phyloP scores from a whole-genome alignment of 1,139 yeast genomes.

The Zygosaccharomyces pseudobailii region DNA sequence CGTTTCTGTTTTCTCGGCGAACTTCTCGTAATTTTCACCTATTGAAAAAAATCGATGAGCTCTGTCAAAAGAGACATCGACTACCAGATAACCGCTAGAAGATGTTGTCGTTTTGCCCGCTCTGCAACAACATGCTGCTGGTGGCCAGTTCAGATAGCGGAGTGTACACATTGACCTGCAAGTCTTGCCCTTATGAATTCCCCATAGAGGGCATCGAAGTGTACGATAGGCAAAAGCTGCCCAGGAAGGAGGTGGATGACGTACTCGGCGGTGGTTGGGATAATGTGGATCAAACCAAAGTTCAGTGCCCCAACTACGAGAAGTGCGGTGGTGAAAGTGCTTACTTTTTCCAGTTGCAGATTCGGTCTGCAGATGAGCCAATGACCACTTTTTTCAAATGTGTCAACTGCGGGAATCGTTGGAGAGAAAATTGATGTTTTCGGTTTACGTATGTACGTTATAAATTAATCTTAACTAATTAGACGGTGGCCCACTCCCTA shows the following conservation, averaged over 20 bases:
- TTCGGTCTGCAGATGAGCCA: slow-evolving; percentile 72
- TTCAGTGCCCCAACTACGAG: slow-evolving; percentile 81
- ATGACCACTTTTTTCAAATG: slow-evolving; percentile 97
- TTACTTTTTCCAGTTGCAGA: slow-evolving; percentile 93
- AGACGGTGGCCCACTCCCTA: slow-evolving; percentile 59
- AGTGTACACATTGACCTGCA: slow-evolving; percentile 56
- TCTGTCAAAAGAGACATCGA: neutral
- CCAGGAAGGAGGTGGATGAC: slow-evolving; percentile 90
- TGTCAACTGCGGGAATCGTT: slow-evolving; percentile 86
- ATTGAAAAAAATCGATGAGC: neutral
- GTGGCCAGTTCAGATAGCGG: slow-evolving; percentile 41
- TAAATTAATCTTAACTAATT: neutral
- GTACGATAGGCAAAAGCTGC: slow-evolving; percentile 76
- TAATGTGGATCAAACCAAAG: slow-evolving; percentile 84
- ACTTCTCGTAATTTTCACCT: neutral
- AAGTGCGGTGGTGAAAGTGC: slow-evolving; percentile 87
- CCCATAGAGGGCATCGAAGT: slow-evolving; percentile 78
- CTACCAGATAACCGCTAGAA: neutral
- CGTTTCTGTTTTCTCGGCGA: neutral
- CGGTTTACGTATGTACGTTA: slow-evolving; percentile 3
- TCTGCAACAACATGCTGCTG: slow-evolving; percentile 84
- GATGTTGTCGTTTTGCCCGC: slow-evolving; percentile 92
- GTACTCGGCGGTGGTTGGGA: slow-evolving; percentile 99
- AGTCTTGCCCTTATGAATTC: slow-evolving; percentile 93
- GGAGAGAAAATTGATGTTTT: slow-evolving; percentile 77